A percentile compares a stretch with the other conserved stretches of the same genome.
Conservation (phyloP, 2,329 filamentous ascomycete species). For the Nemania sp. region DNA sequence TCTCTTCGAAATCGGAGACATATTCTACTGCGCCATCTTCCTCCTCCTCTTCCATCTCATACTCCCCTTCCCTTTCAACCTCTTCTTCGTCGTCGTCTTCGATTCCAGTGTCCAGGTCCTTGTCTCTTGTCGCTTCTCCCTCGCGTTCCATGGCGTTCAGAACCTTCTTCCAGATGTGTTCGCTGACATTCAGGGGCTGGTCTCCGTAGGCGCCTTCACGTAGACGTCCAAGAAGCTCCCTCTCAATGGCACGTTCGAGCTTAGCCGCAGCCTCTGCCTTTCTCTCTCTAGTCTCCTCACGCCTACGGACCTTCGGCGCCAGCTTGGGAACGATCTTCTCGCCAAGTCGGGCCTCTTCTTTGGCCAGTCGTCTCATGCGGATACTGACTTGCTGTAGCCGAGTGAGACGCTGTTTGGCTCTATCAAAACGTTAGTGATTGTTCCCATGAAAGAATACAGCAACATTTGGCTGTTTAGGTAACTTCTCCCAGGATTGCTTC, state of each 20-base stretch:
- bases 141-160: slow-evolving; percentile 86
- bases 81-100: slow-evolving; percentile 71
- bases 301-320: slow-evolving; percentile 83
- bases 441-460: background rate
- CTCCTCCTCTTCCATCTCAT: slow-evolving; percentile 58
- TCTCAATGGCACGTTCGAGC: slow-evolving; percentile 93
- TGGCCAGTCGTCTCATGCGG: slow-evolving; percentile 75
- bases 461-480: background rate
- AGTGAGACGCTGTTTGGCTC: slow-evolving; percentile 77
- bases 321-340: slow-evolving; percentile 87
- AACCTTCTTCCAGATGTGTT: slow-evolving; percentile 96
- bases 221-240: slow-evolving; percentile 89
- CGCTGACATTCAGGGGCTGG: slow-evolving; percentile 91
- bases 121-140: slow-evolving; percentile 80
- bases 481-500: background rate
- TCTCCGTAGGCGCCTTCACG: slow-evolving; percentile 94
- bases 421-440: slow-evolving; percentile 58
- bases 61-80: slow-evolving; percentile 66
- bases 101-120: slow-evolving; percentile 87
- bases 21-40: slow-evolving; percentile 86
- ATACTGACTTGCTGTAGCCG: slow-evolving; percentile 89
- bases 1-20: slow-evolving; percentile 86
- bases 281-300: slow-evolving; percentile 75
- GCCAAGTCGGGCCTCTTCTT: slow-evolving; percentile 86
- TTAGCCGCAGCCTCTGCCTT: slow-evolving; percentile 85